A percentile compares a stretch with the other conserved stretches of the same genome.
Evolutionary conservation across 495 filamentous ascomycete genomes (phyloP).

Genomic region (Trichoderma erinaceum): DNA sequence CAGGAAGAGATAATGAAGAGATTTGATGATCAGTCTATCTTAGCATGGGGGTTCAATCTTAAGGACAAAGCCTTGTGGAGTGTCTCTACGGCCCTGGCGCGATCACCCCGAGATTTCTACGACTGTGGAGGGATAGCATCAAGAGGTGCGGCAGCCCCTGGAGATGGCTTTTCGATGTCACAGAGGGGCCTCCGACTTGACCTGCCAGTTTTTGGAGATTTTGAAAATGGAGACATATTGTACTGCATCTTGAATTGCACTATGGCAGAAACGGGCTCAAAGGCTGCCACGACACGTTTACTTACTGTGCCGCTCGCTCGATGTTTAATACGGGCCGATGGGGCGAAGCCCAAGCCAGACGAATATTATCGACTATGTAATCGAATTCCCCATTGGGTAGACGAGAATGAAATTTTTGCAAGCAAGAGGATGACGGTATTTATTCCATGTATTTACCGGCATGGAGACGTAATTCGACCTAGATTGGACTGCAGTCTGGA

Average conservation of each 20-base stretch:
- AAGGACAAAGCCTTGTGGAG: background rate
- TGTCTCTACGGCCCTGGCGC: background rate
- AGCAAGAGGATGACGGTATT: background rate
- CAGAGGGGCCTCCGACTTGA: background rate
- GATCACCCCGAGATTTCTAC: background rate
- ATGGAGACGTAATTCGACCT: background rate
- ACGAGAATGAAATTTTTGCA: background rate
- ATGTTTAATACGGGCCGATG: background rate
- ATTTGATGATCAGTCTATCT: slow-evolving; percentile 24
- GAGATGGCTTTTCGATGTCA: background rate
- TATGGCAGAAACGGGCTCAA: background rate
- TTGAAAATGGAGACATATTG: background rate
- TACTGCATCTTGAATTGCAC: background rate
- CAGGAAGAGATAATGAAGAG: slow-evolving; percentile 27
- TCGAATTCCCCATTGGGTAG: background rate
- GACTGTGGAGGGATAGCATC: background rate
- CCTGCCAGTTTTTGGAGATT: background rate
- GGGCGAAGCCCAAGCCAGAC: background rate
- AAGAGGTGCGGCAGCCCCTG: background rate
- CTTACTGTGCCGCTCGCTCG: background rate
- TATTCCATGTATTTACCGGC: background rate
- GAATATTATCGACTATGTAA: background rate
- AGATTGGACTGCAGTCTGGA: background rate
- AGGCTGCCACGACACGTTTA: background rate
- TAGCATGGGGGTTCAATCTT: slow-evolving; percentile 18